Evolutionary conservation across 768 basidiomycete genomes (phyloP).

Genomic region (Kwoniella botswanensis): DNA sequence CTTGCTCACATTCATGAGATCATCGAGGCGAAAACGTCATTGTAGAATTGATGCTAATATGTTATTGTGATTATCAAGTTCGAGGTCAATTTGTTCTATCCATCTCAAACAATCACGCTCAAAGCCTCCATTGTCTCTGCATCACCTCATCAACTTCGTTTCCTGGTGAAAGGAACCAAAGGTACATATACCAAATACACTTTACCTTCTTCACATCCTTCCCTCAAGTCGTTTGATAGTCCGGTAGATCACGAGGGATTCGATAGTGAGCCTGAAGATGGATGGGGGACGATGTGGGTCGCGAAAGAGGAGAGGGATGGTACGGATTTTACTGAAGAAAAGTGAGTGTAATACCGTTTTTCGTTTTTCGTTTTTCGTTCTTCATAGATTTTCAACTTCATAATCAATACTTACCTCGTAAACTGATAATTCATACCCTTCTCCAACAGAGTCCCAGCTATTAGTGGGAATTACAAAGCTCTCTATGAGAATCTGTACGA

Average conservation of each 20-base stretch:
- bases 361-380: not conserved
- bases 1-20: too few species aligned
- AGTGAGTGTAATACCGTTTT: not conserved
- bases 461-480: constrained; percentile 42
- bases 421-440: not conserved
- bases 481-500: constrained; percentile 50
- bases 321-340: constrained; percentile 17
- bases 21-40: too few species aligned
- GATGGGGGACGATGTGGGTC: constrained; percentile 65
- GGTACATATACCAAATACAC: constrained; percentile 73
- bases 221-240: constrained; percentile 57
- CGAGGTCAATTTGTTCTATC: constrained; percentile 53
- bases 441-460: constrained; percentile 18
- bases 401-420: too few species aligned
- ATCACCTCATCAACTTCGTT: constrained; percentile 71
- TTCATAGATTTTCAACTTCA: not conserved
- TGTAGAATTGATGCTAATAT: too few species aligned
- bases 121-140: constrained; percentile 74
- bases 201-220: constrained; percentile 17
- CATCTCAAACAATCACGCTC: constrained; percentile 68
- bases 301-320: constrained; percentile 73
- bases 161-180: constrained; percentile 70
- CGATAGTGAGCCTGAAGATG: constrained; percentile 30
- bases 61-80: constrained; percentile 37
- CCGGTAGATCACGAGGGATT: constrained; percentile 80